Evolutionary conservation across 345 rosid species (phyloP), one percentile per base, ranked within the genome.

Genomic region (Eucalyptus shirleyi): DNA sequence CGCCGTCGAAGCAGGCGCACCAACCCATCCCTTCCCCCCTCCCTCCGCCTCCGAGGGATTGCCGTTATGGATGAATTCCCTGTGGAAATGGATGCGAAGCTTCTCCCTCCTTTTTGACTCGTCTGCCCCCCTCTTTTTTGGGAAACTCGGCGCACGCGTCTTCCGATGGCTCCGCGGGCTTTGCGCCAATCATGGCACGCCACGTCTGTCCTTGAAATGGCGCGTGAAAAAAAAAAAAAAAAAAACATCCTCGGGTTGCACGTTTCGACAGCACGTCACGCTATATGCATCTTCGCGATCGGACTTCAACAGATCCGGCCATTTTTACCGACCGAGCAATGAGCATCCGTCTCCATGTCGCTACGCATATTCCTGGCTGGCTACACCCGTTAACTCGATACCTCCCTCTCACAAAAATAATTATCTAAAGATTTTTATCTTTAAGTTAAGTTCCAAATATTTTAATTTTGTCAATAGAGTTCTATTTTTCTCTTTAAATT

Each of bases 1-100:
- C 95, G 60, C 96, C 97, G 89, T 89, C 94, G 92, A 98, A 95
- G 93, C 99, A 96, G 50, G 93, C 93, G 89, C 95, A 95, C 89
- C 99, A 97, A 80, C 95, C 96, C 94, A 95, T 95, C 89, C 53
- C 89, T 42, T 49, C 40, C 21, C 8, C 32, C 5, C 51, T 15
- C 56, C 40, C 40, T 55, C 6, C 51, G 51, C 49, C 23, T 49
- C 88, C 53, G 55, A 16, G 30, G 37, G 65, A 49, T 51, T 21
- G 34, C 60, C 32, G 62, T 19, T 4, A 9, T 10, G 15, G 60
- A 50, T 18, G 87, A 47, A 32, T 37, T 32, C 23, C 87, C 26
- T 3, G 59, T 30, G 87, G 6, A 18, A 18, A 50, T 17, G 62
- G 42, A 32, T 2, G 53, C 60, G 62, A 32, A 45, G 86, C 55